These are phyloP conservation scores for Fraxinus angustifolia DNA, from an alignment of 305 asterid genomes.

Conservation along the genomic window DNA sequence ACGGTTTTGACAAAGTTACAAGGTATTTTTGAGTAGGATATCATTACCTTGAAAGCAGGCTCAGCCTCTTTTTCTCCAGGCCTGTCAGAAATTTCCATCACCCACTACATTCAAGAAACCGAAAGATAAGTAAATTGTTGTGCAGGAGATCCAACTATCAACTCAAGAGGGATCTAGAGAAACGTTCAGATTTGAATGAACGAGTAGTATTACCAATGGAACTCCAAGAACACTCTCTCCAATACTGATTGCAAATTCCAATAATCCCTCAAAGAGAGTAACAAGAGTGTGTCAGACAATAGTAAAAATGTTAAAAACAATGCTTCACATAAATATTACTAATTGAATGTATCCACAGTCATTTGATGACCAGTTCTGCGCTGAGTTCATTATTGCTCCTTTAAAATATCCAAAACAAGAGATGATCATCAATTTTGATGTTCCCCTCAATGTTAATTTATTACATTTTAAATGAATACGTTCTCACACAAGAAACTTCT, in stretches of 20 bases:
- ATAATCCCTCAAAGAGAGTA: conserved; percentile 50
- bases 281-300: conserved; percentile 36
- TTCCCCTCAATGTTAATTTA: neutral
- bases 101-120: conserved; percentile 57
- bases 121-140: conserved; percentile 20
- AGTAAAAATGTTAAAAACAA: conserved; percentile 17
- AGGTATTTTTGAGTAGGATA: neutral
- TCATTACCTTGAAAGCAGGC: conserved; percentile 91
- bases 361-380: neutral
- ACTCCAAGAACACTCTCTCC: conserved; percentile 81
- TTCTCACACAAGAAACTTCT: neutral
- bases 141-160: conserved; percentile 16
- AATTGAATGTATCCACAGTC: neutral
- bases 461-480: neutral
- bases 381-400: conserved; percentile 1
- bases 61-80: conserved; percentile 82
- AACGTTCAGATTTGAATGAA: conserved; percentile 7
- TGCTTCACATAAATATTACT: neutral
- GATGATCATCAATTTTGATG: neutral
- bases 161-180: neutral
- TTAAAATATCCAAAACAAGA: neutral
- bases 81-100: conserved; percentile 75
- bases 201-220: conserved; percentile 65
- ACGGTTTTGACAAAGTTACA: conserved; percentile 6
- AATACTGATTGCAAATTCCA: conserved; percentile 56